phyloP scores from a whole-genome alignment of 2,329 filamentous ascomycete genomes.

The Fusarium albosuccineum region DNA sequence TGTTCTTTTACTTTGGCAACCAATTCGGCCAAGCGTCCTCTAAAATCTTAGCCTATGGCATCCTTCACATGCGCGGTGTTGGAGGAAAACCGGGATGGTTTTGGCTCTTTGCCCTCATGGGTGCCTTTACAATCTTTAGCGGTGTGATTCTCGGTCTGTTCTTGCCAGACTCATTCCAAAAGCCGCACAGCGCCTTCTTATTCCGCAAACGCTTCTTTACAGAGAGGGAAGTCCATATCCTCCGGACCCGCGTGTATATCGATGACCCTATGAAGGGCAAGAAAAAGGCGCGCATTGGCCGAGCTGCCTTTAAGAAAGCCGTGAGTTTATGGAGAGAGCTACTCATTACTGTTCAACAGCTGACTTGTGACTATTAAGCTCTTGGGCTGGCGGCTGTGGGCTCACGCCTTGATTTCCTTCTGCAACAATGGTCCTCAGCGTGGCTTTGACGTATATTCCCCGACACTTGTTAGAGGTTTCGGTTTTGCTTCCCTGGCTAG shows the following conservation, averaged over 20 bases:
- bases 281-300: conserved; percentile 62
- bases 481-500: conserved; percentile 62
- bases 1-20: conserved; percentile 69
- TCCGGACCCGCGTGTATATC: conserved; percentile 55
- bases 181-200: conserved; percentile 58
- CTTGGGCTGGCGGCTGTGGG: conserved; percentile 64
- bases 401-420: conserved; percentile 65
- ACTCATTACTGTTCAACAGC: neutral
- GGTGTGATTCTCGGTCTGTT: conserved; percentile 58
- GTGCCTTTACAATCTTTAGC: conserved; percentile 62
- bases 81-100: conserved; percentile 65
- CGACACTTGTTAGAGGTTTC: conserved; percentile 65
- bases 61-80: conserved; percentile 63
- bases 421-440: conserved; percentile 62
- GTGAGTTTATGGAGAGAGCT: conserved; percentile 40
- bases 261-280: conserved; percentile 61
- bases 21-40: conserved; percentile 59
- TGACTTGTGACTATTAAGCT: conserved; percentile 49
- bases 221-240: conserved; percentile 57
- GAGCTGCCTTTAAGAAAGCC: conserved; percentile 59
- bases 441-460: conserved; percentile 65
- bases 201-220: conserved; percentile 53
- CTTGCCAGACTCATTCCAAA: conserved; percentile 60
- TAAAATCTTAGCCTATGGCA: conserved; percentile 58
- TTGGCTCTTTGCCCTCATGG: conserved; percentile 68